Percentiles rank a stretch among this genome's conserved stretches.
These are phyloP conservation scores for Lachnum nothofagi DNA, from an alignment of 2,329 filamentous ascomycete species.

Conservation along the genomic window DNA sequence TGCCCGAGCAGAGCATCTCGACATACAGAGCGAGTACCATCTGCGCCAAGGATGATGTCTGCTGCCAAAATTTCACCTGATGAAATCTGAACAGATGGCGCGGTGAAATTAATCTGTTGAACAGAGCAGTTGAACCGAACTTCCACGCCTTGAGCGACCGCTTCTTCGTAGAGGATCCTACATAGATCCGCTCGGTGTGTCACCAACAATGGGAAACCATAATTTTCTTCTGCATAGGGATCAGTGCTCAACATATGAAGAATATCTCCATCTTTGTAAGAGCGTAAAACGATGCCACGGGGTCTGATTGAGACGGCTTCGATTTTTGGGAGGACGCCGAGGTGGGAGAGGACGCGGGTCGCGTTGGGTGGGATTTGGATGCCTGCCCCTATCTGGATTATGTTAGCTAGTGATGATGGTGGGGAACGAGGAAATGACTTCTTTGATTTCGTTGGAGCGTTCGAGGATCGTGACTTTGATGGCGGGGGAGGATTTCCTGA, in stretches of 20 bases:
- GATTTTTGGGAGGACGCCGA: conserved; percentile 2
- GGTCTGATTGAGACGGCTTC: conserved; percentile 26
- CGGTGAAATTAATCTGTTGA: conserved; percentile 14
- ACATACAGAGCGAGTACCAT: conserved; percentile 49
- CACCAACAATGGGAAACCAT: conserved; percentile 9
- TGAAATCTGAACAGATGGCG: conserved; percentile 13
- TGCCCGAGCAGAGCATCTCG: conserved; percentile 37
- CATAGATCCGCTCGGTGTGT: conserved; percentile 16
- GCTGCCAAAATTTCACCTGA: conserved; percentile 33
- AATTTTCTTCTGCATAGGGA: not conserved
- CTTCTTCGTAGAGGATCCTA: conserved; percentile 8
- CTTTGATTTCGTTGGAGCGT: not conserved
- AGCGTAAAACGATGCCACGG: conserved; percentile 29
- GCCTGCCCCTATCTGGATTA: conserved; percentile 10
- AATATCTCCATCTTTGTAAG: conserved; percentile 31
- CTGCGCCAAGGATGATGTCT: conserved; percentile 48
- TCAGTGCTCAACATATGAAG: not conserved
- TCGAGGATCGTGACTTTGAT: conserved; percentile 1
- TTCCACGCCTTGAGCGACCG: conserved; percentile 4
- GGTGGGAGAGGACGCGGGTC: not conserved
- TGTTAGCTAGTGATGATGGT: not conserved
- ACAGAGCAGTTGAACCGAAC: conserved; percentile 5
- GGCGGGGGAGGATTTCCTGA: not conserved
- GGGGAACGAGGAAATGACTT: not conserved
- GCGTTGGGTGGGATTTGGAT: conserved; percentile 15